Base-by-base conservation (phyloP, 139 green algal species). In the Chlamydomonas asymmetrica region DNA sequence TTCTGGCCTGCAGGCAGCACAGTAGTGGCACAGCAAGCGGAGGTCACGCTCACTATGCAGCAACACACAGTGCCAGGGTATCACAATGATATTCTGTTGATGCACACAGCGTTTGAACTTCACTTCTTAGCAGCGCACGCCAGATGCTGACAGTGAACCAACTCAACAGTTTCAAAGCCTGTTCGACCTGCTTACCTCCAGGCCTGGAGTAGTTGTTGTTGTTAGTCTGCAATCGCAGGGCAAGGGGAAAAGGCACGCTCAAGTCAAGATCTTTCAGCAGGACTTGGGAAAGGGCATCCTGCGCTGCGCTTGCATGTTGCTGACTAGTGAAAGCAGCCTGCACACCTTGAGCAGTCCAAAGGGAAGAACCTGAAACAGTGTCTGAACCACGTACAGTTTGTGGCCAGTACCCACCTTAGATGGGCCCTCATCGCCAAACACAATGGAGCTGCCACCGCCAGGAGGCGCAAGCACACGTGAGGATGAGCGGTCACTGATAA, bases 401-500 rank as follows among this genome's bases (percentile, higher is more conserved):
- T 16, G 5, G 60, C 32, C 6, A 7, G n/a, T 8, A 7, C 5
- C 20, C 8, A 34, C 9, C 18, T 49, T 66, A 25, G 43, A 6
- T 5, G 60, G 35, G 34, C 67, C 64, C 4, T 18, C 45, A 23
- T 80, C 74, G 23, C 74, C 74, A 41, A 80, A 80, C 0, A 61
- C 41, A 10, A 80, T 80, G 56, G 74, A 56, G 2, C 82, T 90
- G 1, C 40, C 69, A 22, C 86, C 88, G 29, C 91, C 89, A 79
- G 93, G 93, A 9, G 93, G 82, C 1, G 88, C 87, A 34, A 97
- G 83, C 34, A 98, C 93, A 4, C 92, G 83, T 37, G 85, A 94
- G 37, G 35, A 63, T 31, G 45, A 45, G 20, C 81, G 67, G 29
- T 87, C 81, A 29, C 67, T 87, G 31, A 87, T 43, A 73, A 80